Conservation (phyloP, 139 green algal species). For the Picochlorum sp. region DNA sequence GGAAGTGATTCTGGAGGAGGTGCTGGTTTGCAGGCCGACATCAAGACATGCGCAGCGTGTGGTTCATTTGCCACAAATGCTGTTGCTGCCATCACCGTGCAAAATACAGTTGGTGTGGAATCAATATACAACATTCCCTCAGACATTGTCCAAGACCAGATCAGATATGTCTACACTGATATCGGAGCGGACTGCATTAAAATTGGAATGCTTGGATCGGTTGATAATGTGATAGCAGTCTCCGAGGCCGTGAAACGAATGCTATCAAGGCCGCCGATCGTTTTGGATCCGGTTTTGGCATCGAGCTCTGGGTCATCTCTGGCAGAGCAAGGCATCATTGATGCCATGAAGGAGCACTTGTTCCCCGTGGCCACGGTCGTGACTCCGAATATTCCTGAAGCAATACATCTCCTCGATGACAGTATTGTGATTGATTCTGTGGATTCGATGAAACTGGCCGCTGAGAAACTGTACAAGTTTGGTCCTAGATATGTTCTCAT, state of each 20-base stretch:
- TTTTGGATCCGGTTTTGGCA: constrained; percentile 92
- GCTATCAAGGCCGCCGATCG: constrained; percentile 36
- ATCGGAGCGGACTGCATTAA: constrained; percentile 78
- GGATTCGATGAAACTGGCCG: constrained; percentile 55
- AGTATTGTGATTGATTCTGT: constrained; percentile 33
- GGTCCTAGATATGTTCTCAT: constrained; percentile 67
- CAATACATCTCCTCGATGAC: constrained; percentile 64
- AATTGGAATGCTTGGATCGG: constrained; percentile 86
- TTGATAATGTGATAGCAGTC: constrained; percentile 45
- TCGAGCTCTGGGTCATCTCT: constrained; percentile 77
- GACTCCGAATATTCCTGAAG: constrained; percentile 92
- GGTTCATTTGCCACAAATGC: constrained; percentile 70
- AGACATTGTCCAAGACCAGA: constrained; percentile 64
- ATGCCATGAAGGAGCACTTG: constrained; percentile 48
- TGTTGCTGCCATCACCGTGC: constrained; percentile 85
- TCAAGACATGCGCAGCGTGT: constrained; percentile 57
- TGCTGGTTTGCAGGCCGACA: constrained; percentile 83
- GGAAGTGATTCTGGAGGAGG: constrained; percentile 90
- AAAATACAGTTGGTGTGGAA: constrained; percentile 86
- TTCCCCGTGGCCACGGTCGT: constrained; percentile 73
- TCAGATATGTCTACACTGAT: constrained; percentile 75
- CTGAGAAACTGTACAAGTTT: constrained; percentile 44
- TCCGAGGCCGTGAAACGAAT: constrained; percentile 30
- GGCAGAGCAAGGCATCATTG: constrained; percentile 41
- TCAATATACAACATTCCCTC: constrained; percentile 52